Evolutionary conservation across 2,329 filamentous ascomycete genomes (phyloP), one percentile per base, ranked within the genome.

Genomic region (Alternaria atra): DNA sequence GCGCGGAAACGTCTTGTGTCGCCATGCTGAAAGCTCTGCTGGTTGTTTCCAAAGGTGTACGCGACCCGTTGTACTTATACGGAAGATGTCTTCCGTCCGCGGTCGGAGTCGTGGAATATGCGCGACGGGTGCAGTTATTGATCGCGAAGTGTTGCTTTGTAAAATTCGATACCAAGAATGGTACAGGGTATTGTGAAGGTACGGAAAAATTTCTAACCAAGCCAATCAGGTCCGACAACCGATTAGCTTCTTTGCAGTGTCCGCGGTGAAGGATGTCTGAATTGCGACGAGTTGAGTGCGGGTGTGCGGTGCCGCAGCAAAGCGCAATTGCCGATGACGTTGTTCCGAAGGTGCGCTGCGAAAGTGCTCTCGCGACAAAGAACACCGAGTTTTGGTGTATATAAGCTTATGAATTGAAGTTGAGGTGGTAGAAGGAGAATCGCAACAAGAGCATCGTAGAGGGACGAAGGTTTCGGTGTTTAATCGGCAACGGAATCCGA

Each of bases 1-100:
- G 59, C 13, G 71, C 72, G 7, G 75, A 73, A 10, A 65, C 65
- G 17, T 73, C 67, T 64, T 75, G 70, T 27, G 72, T 74, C 8
- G 66, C 66, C 73, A 76, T 77, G 47, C 23, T 58, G 48, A 34
- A 55, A 40, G 17, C 17, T 52, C 32, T 57, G 29, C 29, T 46
- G 32, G 39, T 34, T n/a, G n/a, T 8, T 42, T 35, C 44, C 25
- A 32, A 30, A 32, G 27, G 40, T 32, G 44, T 60, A 52, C 15
- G 43, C 40, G 52, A 42, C 39, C 12, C 23, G 47, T 25, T 52
- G 34, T 50, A 60, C n/a, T 55, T 43, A 59, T 53, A 43, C 55
- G n/a, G 39, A 34, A 54, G 63, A 62, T 65, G n/a, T 68, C 51
- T 63, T 67, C 65, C 64, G 68, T 58, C 32, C 56, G 55, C 43